These are phyloP conservation scores for Quillaja saponaria DNA, from an alignment of 306 rosid species.

Conservation along the genomic window DNA sequence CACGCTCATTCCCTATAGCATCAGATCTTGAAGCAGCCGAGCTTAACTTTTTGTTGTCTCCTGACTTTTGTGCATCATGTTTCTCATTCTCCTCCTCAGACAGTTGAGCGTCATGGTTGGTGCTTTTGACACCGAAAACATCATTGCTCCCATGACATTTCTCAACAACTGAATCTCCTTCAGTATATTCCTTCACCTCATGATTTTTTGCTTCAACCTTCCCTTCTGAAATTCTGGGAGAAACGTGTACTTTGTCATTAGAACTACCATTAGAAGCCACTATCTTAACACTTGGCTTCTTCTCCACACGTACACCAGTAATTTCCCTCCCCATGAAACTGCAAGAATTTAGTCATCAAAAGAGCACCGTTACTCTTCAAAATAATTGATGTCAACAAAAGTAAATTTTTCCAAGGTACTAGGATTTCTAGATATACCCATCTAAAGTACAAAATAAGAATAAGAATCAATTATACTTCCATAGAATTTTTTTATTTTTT, in stretches of 20 bases:
- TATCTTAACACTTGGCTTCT: constrained; percentile 43
- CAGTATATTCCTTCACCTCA: constrained; percentile 59
- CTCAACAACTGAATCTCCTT: constrained; percentile 44
- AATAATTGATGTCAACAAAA: constrained; percentile 8
- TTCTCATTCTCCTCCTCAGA: constrained; percentile 52
- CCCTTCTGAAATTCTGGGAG: constrained; percentile 64
- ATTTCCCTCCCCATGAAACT: constrained; percentile 93
- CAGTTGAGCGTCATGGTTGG: constrained; percentile 41
- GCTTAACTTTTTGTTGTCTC: constrained; percentile 41
- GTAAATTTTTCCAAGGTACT: constrained; percentile 8
- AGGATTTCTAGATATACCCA: constrained; percentile 8
- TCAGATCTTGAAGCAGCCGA: constrained; percentile 48
- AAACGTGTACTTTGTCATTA: constrained; percentile 49
- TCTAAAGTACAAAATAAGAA: constrained; percentile 9
- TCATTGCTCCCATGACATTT: constrained; percentile 49
- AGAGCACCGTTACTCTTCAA: constrained; percentile 21
- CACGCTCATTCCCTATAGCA: constrained; percentile 39
- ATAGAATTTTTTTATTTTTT: constrained; percentile 6
- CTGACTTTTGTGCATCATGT: constrained; percentile 41
- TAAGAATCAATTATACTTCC: constrained; percentile 2
- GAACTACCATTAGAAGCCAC: constrained; percentile 49
- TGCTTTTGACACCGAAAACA: constrained; percentile 48
- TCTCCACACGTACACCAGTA: constrained; percentile 54
- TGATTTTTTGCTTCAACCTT: constrained; percentile 58
- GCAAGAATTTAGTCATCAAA: constrained; percentile 38